These are phyloP conservation scores for Aspergillus wentii DNA, from an alignment of 495 filamentous ascomycete species.

Conservation along the genomic window DNA sequence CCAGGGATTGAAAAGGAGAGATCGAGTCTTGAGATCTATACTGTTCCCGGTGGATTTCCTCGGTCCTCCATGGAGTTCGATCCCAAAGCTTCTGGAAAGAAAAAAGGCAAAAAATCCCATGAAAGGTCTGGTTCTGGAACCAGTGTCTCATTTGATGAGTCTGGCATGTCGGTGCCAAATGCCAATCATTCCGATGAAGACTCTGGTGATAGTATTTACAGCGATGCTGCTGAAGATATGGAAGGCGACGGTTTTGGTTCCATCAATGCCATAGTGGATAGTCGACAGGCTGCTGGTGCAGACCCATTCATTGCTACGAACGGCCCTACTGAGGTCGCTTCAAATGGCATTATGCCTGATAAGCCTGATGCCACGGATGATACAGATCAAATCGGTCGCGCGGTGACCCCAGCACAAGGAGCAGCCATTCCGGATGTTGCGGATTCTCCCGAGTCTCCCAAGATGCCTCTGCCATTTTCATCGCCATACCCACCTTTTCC, in stretches of 20 bases:
- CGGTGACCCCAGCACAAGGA: constrained; percentile 16
- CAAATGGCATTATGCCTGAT: constrained; percentile 7
- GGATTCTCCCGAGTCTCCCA: constrained; percentile 14
- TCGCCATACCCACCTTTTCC: constrained; percentile 18
- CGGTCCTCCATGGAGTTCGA: constrained; percentile 19
- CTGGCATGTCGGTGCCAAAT: constrained; percentile 11
- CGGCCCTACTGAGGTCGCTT: no score
- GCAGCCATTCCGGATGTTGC: constrained; percentile 9
- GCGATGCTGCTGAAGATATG: constrained; percentile 80
- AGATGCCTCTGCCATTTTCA: constrained; percentile 12
- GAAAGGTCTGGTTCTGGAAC: not conserved
- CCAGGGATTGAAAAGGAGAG: constrained; percentile 35
- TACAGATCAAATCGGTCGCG: constrained; percentile 20
- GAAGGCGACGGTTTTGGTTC: constrained; percentile 77
- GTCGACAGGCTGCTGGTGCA: constrained; percentile 17
- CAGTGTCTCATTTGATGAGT: constrained; percentile 1
- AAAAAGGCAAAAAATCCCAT: constrained; percentile 6
- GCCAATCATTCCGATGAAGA: constrained; percentile 42
- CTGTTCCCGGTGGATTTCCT: constrained; percentile 34
- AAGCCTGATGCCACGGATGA: constrained; percentile 10
- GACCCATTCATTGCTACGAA: no score
- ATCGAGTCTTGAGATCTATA: constrained; percentile 29
- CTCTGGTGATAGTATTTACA: constrained; percentile 69
- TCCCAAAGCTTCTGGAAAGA: not conserved
- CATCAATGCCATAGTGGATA: constrained; percentile 77